Evolutionary conservation across 306 rosid genomes (phyloP), one percentile per base, ranked within the genome.

Genomic region (Vachellia collinsii): DNA sequence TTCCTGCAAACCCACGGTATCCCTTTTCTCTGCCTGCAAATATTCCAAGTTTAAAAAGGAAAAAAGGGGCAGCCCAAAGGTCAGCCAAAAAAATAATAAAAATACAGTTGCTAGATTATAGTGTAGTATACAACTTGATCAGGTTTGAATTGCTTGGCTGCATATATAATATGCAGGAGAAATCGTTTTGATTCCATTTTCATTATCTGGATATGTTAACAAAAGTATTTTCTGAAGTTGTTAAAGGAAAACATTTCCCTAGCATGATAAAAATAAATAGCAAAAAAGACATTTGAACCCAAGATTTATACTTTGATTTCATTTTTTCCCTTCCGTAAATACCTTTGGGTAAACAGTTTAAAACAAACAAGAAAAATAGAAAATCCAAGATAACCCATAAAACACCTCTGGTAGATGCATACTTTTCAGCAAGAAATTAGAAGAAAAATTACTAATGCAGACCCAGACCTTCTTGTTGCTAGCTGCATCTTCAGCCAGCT

Each of bases 11-110:
- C 97, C 97, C 82, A 92, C 79, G 37, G 88, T 83, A 36, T 92
- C 98, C 84, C 65, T 92, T 79, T 91, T 94, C 79, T 94, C 97
- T 3, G 94, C 97, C 97, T 94, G 92, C 23, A 75, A 54, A 77
- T 72, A 81, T 51, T 81, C 75, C 72, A 62, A 78, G 12, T 70
- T 48, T 48, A 11, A 62, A 42, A 20, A n/a, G 3, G 2, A 39
- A 68, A 69, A n/a, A 43, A 76, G 71, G 72, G 75, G 47, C 46
- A 66, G 36, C 72, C 51, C 51, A 75, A 74, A 75, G 43, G 69
- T 80, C 81, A 84, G 83, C 67, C 74, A 14, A 37, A 86, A 53
- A 76, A 65, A 71, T 42, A 54, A 54, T n/a, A n/a, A 54, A 53
- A 54, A 54, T 54, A 54, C 76, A 69, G 77, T 42, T 56, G 79